phyloP scores from a whole-genome alignment of 305 asterid genomes.

The Solanum chacoense region DNA sequence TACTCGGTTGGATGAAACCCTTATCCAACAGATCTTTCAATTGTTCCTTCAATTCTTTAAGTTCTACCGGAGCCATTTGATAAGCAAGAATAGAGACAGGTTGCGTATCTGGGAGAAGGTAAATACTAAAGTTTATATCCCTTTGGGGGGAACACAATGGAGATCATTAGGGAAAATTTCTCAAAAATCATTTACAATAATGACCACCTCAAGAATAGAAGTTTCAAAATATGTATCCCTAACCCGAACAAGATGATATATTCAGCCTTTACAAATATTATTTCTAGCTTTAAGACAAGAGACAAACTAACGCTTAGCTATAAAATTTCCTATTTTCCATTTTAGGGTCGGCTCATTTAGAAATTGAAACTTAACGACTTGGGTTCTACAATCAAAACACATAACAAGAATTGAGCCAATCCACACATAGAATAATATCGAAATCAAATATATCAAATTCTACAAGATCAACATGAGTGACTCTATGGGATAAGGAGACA shows the following conservation, averaged over 20 bases:
- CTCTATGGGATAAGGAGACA: neutral
- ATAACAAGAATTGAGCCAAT: neutral
- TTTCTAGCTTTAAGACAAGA: neutral
- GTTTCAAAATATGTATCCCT: neutral
- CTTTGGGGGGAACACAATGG: neutral
- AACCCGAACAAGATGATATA: neutral
- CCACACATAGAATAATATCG: neutral
- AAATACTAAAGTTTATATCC: neutral
- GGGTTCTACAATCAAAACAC: neutral
- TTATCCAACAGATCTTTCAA: neutral
- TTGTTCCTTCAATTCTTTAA: neutral
- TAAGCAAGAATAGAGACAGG: neutral
- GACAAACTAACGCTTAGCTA: neutral
- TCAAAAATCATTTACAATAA: neutral
- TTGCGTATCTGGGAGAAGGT: neutral
- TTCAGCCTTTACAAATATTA: neutral
- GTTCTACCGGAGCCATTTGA: neutral
- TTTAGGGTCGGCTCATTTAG: neutral
- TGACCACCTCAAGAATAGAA: neutral
- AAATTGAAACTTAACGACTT: neutral
- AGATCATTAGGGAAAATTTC: neutral
- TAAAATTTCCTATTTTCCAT: neutral
- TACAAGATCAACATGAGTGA: neutral
- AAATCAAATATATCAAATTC: neutral
- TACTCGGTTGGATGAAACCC: neutral